Percentiles rank a stretch among this genome's conserved stretches.
These are phyloP conservation scores for Amesomyces nigricolor DNA, from an alignment of 2,329 filamentous ascomycete genomes.

Conservation along the genomic window DNA sequence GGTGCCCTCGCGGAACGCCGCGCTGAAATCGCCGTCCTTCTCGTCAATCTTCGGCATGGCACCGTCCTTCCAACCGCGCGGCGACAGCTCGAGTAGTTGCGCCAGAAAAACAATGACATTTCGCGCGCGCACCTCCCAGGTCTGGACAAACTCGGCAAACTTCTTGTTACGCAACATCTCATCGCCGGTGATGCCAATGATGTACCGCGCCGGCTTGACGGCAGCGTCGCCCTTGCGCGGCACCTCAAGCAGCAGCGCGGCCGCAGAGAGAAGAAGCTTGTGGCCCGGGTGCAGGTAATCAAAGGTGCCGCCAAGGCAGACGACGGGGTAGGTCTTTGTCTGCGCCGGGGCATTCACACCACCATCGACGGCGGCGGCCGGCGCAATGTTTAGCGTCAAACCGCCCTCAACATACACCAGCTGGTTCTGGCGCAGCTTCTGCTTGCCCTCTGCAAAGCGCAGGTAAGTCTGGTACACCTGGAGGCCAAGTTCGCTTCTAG, in stretches of 20 bases:
- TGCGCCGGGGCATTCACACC: constrained; percentile 20
- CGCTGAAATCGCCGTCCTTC: constrained; percentile 43
- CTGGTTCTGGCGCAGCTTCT: constrained; percentile 45
- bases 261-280: constrained; percentile 91
- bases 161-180: constrained; percentile 85
- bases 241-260: constrained; percentile 62
- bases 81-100: constrained; percentile 48
- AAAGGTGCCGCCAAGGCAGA: constrained; percentile 89
- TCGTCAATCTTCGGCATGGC: constrained; percentile 34
- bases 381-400: constrained; percentile 38
- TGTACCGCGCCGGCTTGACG: constrained; percentile 50
- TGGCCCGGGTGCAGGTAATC: constrained; percentile 94
- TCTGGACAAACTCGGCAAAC: constrained; percentile 71
- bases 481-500: constrained; percentile 60
- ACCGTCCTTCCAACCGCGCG: constrained; percentile 40
- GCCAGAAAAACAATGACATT: constrained; percentile 68
- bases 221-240: constrained; percentile 33
- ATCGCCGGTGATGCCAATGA: constrained; percentile 85
- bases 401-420: constrained; percentile 49
- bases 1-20: constrained; percentile 51
- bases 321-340: constrained; percentile 47
- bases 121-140: constrained; percentile 69
- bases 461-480: constrained; percentile 48
- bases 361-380: background rate
- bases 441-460: constrained; percentile 41